phyloP scores from a whole-genome alignment of 139 green algal genomes.

The Chlorella vulgaris region DNA sequence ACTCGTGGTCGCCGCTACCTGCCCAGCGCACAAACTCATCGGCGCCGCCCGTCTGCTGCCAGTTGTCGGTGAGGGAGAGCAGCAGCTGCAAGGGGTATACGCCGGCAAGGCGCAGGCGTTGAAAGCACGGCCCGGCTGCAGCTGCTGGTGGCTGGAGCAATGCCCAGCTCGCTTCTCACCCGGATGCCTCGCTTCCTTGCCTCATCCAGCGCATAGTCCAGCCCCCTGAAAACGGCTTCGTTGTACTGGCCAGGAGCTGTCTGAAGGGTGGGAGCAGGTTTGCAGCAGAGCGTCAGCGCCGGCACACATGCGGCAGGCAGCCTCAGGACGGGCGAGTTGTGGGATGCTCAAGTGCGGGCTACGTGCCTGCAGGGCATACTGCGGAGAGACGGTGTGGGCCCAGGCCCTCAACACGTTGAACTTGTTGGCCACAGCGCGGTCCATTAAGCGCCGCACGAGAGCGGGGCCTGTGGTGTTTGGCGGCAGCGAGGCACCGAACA shows the following conservation, averaged over 20 bases:
- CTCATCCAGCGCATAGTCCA: constrained; percentile 60
- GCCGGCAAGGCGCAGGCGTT: not conserved
- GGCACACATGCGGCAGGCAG: no score
- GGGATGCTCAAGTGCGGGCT: not conserved
- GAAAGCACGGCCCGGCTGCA: not conserved
- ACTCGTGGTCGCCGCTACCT: constrained; percentile 28
- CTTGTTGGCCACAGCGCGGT: constrained; percentile 30
- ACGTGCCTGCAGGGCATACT: constrained; percentile 46
- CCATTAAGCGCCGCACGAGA: constrained; percentile 37
- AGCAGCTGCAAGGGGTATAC: constrained; percentile 20
- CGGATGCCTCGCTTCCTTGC: constrained; percentile 38
- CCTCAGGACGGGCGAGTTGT: no score
- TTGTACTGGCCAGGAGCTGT: constrained; percentile 53
- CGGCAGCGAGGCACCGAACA: constrained; percentile 56
- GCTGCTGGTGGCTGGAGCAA: no score
- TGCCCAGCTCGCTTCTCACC: not conserved
- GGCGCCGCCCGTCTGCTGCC: constrained; percentile 37
- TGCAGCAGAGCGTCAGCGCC: constrained; percentile 15
- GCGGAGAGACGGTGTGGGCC: constrained; percentile 40
- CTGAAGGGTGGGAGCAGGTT: no score
- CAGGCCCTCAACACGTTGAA: constrained; percentile 55
- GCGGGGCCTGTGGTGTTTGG: constrained; percentile 33
- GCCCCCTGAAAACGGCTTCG: constrained; percentile 51
- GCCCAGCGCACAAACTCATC: constrained; percentile 32
- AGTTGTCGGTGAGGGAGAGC: constrained; percentile 58